Evolutionary conservation across 441 rosid genomes (phyloP).

Genomic region (Mallotus japonicus): DNA sequence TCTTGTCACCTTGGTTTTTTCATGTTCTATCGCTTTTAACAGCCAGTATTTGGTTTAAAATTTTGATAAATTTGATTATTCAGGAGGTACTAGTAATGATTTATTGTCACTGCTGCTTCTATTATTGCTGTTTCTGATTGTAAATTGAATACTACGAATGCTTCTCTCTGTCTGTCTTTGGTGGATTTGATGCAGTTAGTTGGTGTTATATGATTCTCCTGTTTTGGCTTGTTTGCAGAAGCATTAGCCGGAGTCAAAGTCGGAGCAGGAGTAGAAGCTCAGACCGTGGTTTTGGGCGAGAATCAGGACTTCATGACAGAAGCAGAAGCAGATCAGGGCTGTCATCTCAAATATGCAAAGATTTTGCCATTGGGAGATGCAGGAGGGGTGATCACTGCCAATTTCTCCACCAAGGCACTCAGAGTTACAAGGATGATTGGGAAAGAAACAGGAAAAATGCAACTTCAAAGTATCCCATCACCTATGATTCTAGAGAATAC

Average conservation of each 20-base stretch:
- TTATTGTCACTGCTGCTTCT: neutral
- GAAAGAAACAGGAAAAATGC: constrained; percentile 56
- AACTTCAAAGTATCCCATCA: constrained; percentile 43
- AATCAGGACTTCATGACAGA: constrained; percentile 59
- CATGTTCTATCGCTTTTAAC: neutral
- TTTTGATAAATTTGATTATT: neutral
- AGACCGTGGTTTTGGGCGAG: constrained; percentile 56
- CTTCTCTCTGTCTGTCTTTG: neutral
- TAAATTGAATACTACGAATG: neutral
- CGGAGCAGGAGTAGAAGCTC: constrained; percentile 81
- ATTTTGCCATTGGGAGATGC: constrained; percentile 70
- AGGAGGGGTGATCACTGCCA: constrained; percentile 63
- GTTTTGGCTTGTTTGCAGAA: constrained; percentile 34
- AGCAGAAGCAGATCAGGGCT: constrained; percentile 53
- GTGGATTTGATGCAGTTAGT: neutral
- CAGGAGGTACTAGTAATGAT: too few species aligned
- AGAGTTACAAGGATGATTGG: constrained; percentile 48
- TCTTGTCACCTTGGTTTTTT: neutral
- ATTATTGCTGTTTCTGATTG: neutral
- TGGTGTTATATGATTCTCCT: constrained; percentile 3
- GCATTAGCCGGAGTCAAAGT: constrained; percentile 61
- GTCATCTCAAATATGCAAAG: constrained; percentile 59
- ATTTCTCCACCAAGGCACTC: constrained; percentile 51
- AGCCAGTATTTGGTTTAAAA: neutral
- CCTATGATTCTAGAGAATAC: constrained; percentile 49